Evolutionary conservation across 768 basidiomycete species (phyloP).

Genomic region (Psilocybe cyanescens): DNA sequence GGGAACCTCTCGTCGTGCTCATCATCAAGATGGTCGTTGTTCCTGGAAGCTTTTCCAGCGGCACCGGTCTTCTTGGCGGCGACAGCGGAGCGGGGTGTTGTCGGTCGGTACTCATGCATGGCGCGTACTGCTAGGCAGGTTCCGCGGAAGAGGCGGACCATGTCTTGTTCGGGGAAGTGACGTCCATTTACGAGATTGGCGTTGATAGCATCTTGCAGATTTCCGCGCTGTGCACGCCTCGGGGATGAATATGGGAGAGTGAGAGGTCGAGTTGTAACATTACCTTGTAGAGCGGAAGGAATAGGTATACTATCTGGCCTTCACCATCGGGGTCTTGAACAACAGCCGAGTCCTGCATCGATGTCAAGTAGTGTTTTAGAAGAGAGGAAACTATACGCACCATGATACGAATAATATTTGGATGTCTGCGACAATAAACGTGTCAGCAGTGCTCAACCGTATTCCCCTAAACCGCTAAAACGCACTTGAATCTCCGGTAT

Average conservation of each 20-base stretch:
- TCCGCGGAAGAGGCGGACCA: conserved; percentile 89
- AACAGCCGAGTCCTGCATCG: conserved; percentile 82
- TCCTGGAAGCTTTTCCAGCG: conserved; percentile 16
- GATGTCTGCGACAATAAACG: conserved; percentile 59
- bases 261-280: conserved; percentile 15
- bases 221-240: conserved; percentile 64
- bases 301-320: conserved; percentile 94
- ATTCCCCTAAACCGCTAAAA: conserved; percentile 9
- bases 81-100: conserved; percentile 42
- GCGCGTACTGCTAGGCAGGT: conserved; percentile 93
- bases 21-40: conserved; percentile 35
- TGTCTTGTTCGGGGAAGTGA: conserved; percentile 85
- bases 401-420: conserved; percentile 95
- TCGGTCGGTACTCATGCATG: conserved; percentile 87
- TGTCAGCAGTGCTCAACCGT: conserved; percentile 4
- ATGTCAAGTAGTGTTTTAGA: background rate
- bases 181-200: conserved; percentile 80
- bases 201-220: conserved; percentile 95
- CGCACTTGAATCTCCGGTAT: conserved; percentile 91
- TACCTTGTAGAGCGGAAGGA: conserved; percentile 92
- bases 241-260: background rate
- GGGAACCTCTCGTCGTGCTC: conserved; percentile 77
- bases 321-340: conserved; percentile 93
- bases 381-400: conserved; percentile 39
- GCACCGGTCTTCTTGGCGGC: conserved; percentile 23